These are phyloP conservation scores for Hemerocallis citrina DNA, from an alignment of 106 monocot species.

Conservation along the genomic window DNA sequence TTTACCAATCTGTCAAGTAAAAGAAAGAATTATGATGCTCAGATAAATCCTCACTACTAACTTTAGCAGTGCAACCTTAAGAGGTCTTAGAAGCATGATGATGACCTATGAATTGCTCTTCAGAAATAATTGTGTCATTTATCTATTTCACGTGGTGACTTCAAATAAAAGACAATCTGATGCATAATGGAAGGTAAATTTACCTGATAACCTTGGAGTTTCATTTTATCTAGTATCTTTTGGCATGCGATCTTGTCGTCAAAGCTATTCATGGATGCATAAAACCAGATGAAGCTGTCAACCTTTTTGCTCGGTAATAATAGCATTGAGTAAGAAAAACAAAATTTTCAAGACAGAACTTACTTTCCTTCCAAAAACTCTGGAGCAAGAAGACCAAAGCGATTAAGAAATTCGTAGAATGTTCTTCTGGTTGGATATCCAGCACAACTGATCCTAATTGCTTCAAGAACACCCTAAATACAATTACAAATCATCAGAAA, in stretches of 20 bases:
- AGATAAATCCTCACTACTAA: background rate
- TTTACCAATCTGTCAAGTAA: conserved; percentile 61
- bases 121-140: background rate
- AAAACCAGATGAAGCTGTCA: conserved; percentile 2
- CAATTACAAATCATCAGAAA: background rate
- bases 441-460: conserved; percentile 92
- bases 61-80: background rate
- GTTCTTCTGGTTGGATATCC: conserved; percentile 86
- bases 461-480: conserved; percentile 85
- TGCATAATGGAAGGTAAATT: background rate
- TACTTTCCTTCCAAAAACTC: conserved; percentile 83
- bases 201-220: conserved; percentile 82
- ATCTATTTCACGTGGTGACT: background rate
- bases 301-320: background rate
- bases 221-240: conserved; percentile 69
- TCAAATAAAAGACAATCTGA: background rate
- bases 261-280: conserved; percentile 26
- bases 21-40: conserved; percentile 3
- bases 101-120: background rate
- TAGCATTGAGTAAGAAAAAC: background rate
- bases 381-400: conserved; percentile 82
- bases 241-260: conserved; percentile 76
- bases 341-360: conserved; percentile 8
- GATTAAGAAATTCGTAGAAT: conserved; percentile 86
- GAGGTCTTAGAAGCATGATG: background rate